A percentile compares a stretch with the other conserved stretches of the same genome.
These are phyloP conservation scores for Malus fusca DNA, from an alignment of 306 rosid species.

Conservation along the genomic window DNA sequence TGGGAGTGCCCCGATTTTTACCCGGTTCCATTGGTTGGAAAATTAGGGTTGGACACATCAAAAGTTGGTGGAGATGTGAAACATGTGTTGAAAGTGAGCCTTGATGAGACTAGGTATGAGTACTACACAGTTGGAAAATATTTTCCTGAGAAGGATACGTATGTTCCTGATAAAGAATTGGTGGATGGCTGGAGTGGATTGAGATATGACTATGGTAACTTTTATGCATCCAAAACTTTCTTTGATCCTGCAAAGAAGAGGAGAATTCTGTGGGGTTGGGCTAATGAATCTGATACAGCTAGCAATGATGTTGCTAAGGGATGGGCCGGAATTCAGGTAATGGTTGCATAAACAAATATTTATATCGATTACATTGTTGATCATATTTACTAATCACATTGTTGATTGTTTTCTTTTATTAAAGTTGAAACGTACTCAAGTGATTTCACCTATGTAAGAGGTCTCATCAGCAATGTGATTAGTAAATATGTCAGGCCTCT, in stretches of 20 bases:
- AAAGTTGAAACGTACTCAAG: too few species aligned
- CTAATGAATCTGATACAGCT: constrained; percentile 61
- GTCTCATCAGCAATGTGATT: background rate
- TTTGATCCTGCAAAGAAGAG: constrained; percentile 51
- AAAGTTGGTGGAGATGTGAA: constrained; percentile 25
- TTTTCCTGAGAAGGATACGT: constrained; percentile 24
- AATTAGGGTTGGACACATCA: constrained; percentile 49
- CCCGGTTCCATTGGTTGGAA: constrained; percentile 40
- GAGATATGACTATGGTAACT: constrained; percentile 81
- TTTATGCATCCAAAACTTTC: constrained; percentile 82
- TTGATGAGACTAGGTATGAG: constrained; percentile 73
- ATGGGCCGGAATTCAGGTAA: constrained; percentile 91
- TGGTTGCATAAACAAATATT: background rate
- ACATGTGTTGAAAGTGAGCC: constrained; percentile 63
- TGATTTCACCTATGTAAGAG: too few species aligned
- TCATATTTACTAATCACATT: background rate
- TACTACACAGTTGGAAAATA: constrained; percentile 67
- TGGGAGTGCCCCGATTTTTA: constrained; percentile 91
- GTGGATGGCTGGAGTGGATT: constrained; percentile 70
- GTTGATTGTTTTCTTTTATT: too few species aligned
- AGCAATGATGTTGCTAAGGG: constrained; percentile 44
- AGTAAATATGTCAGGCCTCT: background rate
- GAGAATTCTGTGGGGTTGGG: constrained; percentile 89
- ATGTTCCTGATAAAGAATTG: constrained; percentile 50
- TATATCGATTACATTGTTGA: background rate